Evolutionary conservation across 305 asterid species (phyloP).

Genomic region (Rubia peregrina): DNA sequence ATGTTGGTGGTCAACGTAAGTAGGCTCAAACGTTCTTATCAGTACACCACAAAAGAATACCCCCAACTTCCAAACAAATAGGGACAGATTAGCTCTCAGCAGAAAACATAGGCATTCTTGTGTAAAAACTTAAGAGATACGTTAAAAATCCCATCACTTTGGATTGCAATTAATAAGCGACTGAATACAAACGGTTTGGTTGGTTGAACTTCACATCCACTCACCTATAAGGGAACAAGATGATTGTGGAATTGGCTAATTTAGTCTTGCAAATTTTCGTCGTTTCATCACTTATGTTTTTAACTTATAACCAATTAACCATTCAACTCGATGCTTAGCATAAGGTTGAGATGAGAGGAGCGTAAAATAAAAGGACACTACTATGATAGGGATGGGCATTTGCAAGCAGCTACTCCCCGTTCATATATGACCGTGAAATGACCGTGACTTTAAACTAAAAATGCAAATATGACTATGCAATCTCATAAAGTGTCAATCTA

Average conservation of each 20-base stretch:
- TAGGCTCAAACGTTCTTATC: not conserved
- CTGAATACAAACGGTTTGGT: not conserved
- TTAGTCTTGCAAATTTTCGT: not conserved
- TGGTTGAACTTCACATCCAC: not conserved
- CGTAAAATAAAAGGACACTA: slow-evolving; percentile 5
- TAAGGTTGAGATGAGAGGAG: too few relatives aligned
- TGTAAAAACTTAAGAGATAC: not conserved
- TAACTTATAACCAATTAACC: not conserved
- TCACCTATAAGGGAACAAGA: not conserved
- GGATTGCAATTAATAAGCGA: not conserved
- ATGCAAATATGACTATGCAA: too few relatives aligned
- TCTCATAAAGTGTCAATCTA: too few relatives aligned
- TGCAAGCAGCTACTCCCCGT: not conserved
- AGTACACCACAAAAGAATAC: not conserved
- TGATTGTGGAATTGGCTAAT: not conserved
- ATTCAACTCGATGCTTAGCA: not conserved
- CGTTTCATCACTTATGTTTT: not conserved
- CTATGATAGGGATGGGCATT: not conserved
- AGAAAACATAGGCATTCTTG: not conserved
- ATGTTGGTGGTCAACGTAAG: not conserved
- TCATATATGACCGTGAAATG: too few relatives aligned
- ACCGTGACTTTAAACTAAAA: too few relatives aligned
- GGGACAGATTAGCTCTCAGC: not conserved
- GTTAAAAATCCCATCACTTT: not conserved
- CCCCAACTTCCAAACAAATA: not conserved